phyloP scores from a whole-genome alignment of 1,284 basidiomycete species.

The Ustilago shanxiensis region DNA sequence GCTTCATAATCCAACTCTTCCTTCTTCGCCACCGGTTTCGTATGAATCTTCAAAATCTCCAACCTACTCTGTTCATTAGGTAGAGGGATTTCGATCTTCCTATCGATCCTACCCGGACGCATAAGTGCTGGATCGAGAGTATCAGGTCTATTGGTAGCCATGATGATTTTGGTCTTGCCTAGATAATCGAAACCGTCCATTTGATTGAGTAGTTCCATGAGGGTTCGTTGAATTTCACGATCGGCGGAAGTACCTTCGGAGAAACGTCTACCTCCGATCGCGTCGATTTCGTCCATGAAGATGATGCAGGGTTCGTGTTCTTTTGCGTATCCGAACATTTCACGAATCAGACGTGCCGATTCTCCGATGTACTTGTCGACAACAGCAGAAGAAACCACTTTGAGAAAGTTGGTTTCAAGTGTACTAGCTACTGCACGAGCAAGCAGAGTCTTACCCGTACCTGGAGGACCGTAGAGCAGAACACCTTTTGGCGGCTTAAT shows the following conservation, averaged over 20 bases:
- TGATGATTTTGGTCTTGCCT: slow-evolving; percentile 95
- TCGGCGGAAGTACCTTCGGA: slow-evolving; percentile 98
- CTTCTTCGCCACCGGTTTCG: slow-evolving; percentile 89
- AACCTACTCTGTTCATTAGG: slow-evolving; percentile 94
- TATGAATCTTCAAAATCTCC: slow-evolving; percentile 98
- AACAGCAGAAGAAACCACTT: slow-evolving; percentile 98
- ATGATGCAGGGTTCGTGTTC: slow-evolving; percentile 98
- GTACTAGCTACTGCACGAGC: slow-evolving; percentile 97
- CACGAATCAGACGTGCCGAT: slow-evolving; percentile 89
- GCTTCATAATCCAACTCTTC: slow-evolving; percentile 73
- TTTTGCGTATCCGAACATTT: slow-evolving; percentile 98
- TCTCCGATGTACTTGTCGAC: slow-evolving; percentile 99
- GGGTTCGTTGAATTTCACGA: slow-evolving; percentile 96
- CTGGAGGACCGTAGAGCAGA: slow-evolving; percentile 90
- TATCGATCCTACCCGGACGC: slow-evolving; percentile 93
- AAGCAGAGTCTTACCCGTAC: slow-evolving; percentile 94
- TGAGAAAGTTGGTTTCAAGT: slow-evolving; percentile 95
- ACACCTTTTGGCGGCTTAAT: slow-evolving; percentile 97
- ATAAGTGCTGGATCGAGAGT: slow-evolving; percentile 97
- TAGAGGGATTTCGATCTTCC: slow-evolving; percentile 97
- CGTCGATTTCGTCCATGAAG: slow-evolving; percentile 96
- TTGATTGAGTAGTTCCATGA: slow-evolving; percentile 99
- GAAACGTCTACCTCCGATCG: slow-evolving; percentile 79
- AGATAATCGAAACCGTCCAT: slow-evolving; percentile 99
- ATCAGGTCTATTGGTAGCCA: slow-evolving; percentile 74